Evolutionary conservation across 208 protist species (phyloP).

Genomic region (Sergeia podlipaevii): DNA sequence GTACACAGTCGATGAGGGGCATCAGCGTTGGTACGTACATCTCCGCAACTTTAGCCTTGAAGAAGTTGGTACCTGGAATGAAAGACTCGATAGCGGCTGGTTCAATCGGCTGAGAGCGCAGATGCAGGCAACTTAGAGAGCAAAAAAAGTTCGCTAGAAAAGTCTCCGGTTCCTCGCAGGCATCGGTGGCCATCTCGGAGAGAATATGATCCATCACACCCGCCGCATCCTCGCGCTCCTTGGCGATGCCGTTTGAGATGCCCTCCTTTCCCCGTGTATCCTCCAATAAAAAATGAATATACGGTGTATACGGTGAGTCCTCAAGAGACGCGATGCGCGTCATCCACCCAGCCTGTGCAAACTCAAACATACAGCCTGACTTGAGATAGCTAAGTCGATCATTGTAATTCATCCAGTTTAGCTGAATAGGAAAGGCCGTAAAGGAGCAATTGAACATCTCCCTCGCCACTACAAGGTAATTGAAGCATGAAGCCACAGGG

Average conservation of each 20-base stretch:
- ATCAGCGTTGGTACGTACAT: constrained; percentile 87
- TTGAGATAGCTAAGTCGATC: constrained; percentile 51
- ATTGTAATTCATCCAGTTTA: constrained; percentile 90
- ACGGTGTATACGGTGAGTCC: constrained; percentile 66
- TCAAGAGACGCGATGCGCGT: constrained; percentile 63
- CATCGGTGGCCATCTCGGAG: constrained; percentile 82
- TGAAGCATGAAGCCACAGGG: constrained; percentile 65
- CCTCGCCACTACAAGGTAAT: constrained; percentile 62
- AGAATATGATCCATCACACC: constrained; percentile 73
- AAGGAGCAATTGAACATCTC: constrained; percentile 53
- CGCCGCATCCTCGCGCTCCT: constrained; percentile 70
- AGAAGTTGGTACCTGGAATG: constrained; percentile 82
- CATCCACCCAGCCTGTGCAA: constrained; percentile 78
- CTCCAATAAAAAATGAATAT: constrained; percentile 75
- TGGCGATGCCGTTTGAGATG: constrained; percentile 65
- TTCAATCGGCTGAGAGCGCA: constrained; percentile 80
- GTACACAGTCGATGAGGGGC: constrained; percentile 73
- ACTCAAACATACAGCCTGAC: constrained; percentile 47
- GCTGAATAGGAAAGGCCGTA: constrained; percentile 56
- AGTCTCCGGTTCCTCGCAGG: constrained; percentile 79
- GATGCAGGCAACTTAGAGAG: constrained; percentile 56
- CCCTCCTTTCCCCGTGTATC: constrained; percentile 83
- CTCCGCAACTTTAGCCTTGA: constrained; percentile 72
- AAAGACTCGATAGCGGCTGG: constrained; percentile 42
- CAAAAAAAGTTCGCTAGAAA: constrained; percentile 81